Percentiles rank a stretch among this genome's conserved stretches.
Conservation (phyloP, 108 stramenopile species). For the Epithemia pelagica region DNA sequence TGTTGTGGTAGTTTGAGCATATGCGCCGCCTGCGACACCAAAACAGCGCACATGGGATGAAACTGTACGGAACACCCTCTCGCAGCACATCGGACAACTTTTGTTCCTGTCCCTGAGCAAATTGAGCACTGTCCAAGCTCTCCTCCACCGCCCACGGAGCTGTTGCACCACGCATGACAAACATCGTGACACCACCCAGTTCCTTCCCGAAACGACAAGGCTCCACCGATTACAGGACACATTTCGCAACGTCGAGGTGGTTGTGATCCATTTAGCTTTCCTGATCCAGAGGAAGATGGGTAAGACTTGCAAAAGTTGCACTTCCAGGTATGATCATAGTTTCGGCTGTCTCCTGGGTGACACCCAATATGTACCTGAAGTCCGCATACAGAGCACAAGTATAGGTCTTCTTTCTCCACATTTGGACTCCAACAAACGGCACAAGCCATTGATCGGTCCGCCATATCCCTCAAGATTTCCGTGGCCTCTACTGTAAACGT, state of each 20-base stretch:
- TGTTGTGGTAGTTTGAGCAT: neutral
- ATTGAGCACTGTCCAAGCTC: constrained; percentile 50
- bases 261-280: too few relatives aligned
- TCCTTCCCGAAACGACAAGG: constrained; percentile 12
- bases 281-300: too few relatives aligned
- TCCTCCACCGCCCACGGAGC: neutral
- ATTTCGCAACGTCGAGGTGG: constrained; percentile 8
- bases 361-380: constrained; percentile 42
- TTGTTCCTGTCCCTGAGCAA: neutral
- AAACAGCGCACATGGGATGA: constrained; percentile 76
- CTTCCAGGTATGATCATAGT: constrained; percentile 6
- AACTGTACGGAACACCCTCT: constrained; percentile 52
- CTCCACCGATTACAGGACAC: constrained; percentile 39
- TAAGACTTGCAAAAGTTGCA: constrained; percentile 11
- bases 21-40: constrained; percentile 31
- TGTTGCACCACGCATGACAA: constrained; percentile 54
- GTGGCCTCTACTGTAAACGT: constrained; percentile 11
- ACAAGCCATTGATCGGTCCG: constrained; percentile 18
- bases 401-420: constrained; percentile 21
- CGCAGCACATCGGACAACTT: constrained; percentile 61
- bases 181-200: constrained; percentile 55
- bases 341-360: constrained; percentile 15
- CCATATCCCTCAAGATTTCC: neutral
- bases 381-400: constrained; percentile 44
- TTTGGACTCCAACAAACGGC: constrained; percentile 57